These are phyloP conservation scores for Hibiscus tridactylites DNA, from an alignment of 345 rosid species.

Conservation along the genomic window DNA sequence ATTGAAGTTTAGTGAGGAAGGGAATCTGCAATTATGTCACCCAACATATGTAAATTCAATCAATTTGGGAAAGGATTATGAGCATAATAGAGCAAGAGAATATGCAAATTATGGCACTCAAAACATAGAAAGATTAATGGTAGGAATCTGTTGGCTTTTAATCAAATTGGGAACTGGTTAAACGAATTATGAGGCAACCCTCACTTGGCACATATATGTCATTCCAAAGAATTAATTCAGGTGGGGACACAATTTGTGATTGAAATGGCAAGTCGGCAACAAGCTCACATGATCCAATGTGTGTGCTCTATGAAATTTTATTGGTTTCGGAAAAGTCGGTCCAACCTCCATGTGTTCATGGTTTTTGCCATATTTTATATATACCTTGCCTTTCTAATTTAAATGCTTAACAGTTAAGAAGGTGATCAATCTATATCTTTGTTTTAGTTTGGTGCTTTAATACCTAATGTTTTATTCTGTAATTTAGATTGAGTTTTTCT, in stretches of 20 bases:
- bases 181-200: not conserved
- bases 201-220: not conserved
- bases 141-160: not conserved
- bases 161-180: not conserved
- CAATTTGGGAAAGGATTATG: not conserved
- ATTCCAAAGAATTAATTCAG: not conserved
- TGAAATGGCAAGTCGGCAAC: constrained; percentile 2
- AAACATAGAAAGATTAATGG: not conserved
- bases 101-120: not conserved
- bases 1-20: not conserved
- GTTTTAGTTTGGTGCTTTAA: too few species aligned
- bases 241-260: constrained; percentile 1
- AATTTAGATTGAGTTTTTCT: too few species aligned
- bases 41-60: not conserved
- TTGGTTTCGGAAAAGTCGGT: not conserved
- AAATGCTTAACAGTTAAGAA: too few species aligned
- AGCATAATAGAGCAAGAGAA: not conserved
- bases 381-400: too few species aligned
- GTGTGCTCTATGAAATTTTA: not conserved
- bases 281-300: not conserved
- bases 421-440: too few species aligned
- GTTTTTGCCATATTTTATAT: not conserved
- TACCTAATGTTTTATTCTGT: too few species aligned
- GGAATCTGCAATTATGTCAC: not conserved
- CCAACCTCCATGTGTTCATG: constrained; percentile 8